Evolutionary conservation across 129 eudicot genomes (phyloP), one percentile per base, ranked within the genome.

Genomic region (Centaurea solstitialis): DNA sequence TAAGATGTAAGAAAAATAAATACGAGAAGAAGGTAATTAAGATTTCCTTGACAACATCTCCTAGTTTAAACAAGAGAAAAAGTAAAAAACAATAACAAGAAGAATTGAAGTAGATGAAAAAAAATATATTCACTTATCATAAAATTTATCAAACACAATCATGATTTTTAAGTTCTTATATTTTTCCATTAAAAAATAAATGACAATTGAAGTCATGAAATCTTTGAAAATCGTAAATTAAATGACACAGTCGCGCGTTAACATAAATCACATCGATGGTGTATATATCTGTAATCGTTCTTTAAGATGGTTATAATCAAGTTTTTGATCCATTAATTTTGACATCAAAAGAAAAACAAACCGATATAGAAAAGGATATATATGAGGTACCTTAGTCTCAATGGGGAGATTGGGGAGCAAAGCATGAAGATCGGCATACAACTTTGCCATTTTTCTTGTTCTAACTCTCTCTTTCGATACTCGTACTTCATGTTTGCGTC

Each of bases 401-500:
- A 83, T 74, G 74, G 97, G 87, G 41, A 92, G 88, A 20, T 88
- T 88, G 76, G 97, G 92, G 59, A 92, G 88, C 86, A 90, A 80
- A 80, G 90, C 83, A 76, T 85, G 91, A 35, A 92, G 97, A 68
- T 50, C 90, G 1, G 82, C 50, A 41, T 90, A 92, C 91, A 92
- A 85, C 57, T 80, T 81, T 26, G 87, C 88, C 91, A 90, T 88
- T 82, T 81, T 88, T 84, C 85, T 88, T 82, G 93, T 85, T 81
- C 97, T 90, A 62, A 85, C 93, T 41, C 97, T 90, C 86, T 90
- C 97, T 1, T 87, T 81, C 75, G 80, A 86, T 68, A 90, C 89
- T 61, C 89, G 94, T 76, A 81, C 7, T 75, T 87, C 91, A 35
- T 84, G 93, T 57, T 57, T 57, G 65, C 20, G 65, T 57, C 22